Conservation (phyloP, 805 yeast genomes). For the Zygosaccharomyces rouxii region DNA sequence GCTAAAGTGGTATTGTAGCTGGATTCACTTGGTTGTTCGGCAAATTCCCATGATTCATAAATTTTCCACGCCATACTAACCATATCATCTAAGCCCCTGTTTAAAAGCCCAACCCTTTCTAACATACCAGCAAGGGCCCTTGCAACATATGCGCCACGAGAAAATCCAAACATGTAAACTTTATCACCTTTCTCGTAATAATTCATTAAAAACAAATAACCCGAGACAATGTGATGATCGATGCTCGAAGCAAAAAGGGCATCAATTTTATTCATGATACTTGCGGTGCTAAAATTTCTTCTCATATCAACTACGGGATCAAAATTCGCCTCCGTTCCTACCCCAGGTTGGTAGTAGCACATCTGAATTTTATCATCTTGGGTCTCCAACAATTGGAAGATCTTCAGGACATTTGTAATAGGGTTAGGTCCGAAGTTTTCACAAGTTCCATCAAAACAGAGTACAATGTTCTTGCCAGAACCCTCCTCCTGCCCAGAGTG, state of each 20-base stretch:
- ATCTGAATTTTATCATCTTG: conserved; percentile 39
- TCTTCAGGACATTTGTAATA: conserved; percentile 49
- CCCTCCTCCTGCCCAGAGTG: not conserved
- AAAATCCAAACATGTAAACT: conserved; percentile 55
- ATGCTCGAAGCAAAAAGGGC: conserved; percentile 50
- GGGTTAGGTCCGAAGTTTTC: conserved; percentile 55
- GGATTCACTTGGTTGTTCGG: conserved; percentile 51
- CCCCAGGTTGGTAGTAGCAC: conserved; percentile 67
- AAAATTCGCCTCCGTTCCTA: conserved; percentile 49
- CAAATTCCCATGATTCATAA: conserved; percentile 54
- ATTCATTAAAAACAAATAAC: conserved; percentile 49
- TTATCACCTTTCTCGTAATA: conserved; percentile 47
- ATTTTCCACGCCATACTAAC: conserved; percentile 59
- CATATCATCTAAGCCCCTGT: conserved; percentile 52
- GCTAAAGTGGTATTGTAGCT: conserved; percentile 44
- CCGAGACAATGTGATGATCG: conserved; percentile 53
- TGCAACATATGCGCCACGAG: conserved; percentile 64
- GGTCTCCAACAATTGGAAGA: conserved; percentile 50
- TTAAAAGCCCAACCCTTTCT: conserved; percentile 56
- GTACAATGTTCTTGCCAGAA: conserved; percentile 41
- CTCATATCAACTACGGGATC: conserved; percentile 29
- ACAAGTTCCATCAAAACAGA: conserved; percentile 63
- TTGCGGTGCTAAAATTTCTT: conserved; percentile 17
- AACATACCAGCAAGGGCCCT: conserved; percentile 63
- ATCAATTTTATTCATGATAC: conserved; percentile 35